phyloP scores from a whole-genome alignment of 2,329 filamentous ascomycete genomes.

The Hymenoscyphus fraxineus region DNA sequence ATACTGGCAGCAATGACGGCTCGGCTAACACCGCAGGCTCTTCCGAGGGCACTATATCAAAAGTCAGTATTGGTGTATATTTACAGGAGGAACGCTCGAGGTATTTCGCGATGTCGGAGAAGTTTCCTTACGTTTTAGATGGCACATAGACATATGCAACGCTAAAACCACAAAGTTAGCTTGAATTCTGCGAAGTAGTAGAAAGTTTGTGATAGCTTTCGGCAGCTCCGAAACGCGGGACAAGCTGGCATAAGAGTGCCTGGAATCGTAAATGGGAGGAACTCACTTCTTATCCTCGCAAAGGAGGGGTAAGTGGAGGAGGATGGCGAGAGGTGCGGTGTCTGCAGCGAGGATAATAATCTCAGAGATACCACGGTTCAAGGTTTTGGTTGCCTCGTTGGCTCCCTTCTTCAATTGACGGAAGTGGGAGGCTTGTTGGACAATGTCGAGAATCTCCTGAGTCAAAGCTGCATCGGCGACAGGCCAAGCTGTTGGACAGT shows the following conservation, averaged over 20 bases:
- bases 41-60: conserved; percentile 59
- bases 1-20: conserved; percentile 85
- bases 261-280: conserved; percentile 21
- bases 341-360: conserved; percentile 87
- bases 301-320: conserved; percentile 84
- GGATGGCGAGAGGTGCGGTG: conserved; percentile 79
- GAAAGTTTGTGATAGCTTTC: background rate
- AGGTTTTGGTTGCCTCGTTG: conserved; percentile 81
- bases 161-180: conserved; percentile 40
- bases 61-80: conserved; percentile 1
- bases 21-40: conserved; percentile 84
- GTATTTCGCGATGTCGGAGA: background rate
- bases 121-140: conserved; percentile 56
- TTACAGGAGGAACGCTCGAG: background rate
- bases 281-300: conserved; percentile 64
- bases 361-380: conserved; percentile 88
- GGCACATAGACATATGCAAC: conserved; percentile 70
- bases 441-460: conserved; percentile 79
- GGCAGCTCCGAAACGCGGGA: background rate
- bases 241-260: conserved; percentile 31
- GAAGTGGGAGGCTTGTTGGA: conserved; percentile 56
- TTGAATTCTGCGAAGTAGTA: conserved; percentile 27
- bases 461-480: conserved; percentile 67
- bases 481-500: conserved; percentile 55
- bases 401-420: conserved; percentile 85